Evolutionary conservation across 352 stramenopile genomes (phyloP), one percentile per base, ranked within the genome.

Genomic region (Pythium utonaiense): DNA sequence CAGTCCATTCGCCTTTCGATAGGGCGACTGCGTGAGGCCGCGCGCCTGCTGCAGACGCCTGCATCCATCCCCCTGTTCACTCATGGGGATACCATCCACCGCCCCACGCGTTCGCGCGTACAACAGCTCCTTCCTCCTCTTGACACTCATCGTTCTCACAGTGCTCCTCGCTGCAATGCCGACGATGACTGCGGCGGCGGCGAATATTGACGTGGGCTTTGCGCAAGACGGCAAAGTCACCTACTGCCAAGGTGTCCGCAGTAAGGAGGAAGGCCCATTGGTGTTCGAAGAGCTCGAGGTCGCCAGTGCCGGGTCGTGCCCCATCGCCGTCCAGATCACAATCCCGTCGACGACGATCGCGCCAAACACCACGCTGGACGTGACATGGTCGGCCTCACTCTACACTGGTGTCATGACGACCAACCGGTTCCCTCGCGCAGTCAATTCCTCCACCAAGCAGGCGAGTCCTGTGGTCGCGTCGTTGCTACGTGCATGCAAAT

Each of bases 171-270:
- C 33, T 12, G 45, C 47, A 28, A 19, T 10, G 16, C 12, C n/a
- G 14, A 28, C 14, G 42, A 45, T 53, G 41, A n/a, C 22, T 7
- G 48, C 22, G 13, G 36, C 47, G 54, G 38, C 54, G 3, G 57
- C 49, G 3, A 42, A 57, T 21, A 64, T 64, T 24, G 57, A 64
- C 38, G 16, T 33, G 10, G 57, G 57, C 22, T 64, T 64, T 51
- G 40, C n/a, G 19, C 57, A 64, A 24, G 57, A 64, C 52, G 60
- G 52, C 44, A 56, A 48, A 33, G 86, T 74, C 25, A 91, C 82
- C 16, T 91, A 91, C 62, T 91, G 82, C 62, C 77, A 88, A 67
- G 82, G 79, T 60, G 58, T 84, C 25, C 70, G 67, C 21, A 31
- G 42, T 17, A 62, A 63, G 12, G n/a, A 54, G 19, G 77, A 45